phyloP scores from a whole-genome alignment of 805 yeast species.

The Teunomyces aglyptinius region DNA sequence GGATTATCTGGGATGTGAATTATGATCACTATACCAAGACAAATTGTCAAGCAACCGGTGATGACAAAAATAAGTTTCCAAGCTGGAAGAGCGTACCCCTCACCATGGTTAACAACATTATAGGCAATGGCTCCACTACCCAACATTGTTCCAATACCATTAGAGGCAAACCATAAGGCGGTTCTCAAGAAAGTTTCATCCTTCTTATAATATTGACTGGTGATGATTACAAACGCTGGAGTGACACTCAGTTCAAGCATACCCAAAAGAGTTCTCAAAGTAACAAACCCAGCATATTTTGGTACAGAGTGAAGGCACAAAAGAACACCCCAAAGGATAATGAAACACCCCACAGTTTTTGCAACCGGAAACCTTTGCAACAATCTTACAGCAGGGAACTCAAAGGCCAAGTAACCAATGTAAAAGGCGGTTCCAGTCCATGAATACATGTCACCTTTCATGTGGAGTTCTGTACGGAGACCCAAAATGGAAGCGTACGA shows the following conservation, averaged over 20 bases:
- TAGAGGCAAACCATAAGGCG: constrained; percentile 35
- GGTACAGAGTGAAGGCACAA: constrained; percentile 54
- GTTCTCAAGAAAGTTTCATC: constrained; percentile 36
- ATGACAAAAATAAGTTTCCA: constrained; percentile 65
- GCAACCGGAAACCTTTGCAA: constrained; percentile 60
- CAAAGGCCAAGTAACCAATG: constrained; percentile 61
- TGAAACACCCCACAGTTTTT: constrained; percentile 45
- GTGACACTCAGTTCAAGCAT: constrained; percentile 40
- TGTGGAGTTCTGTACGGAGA: constrained; percentile 41
- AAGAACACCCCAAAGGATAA: constrained; percentile 64
- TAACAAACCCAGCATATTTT: constrained; percentile 39
- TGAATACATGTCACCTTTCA: constrained; percentile 42
- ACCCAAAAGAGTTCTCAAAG: constrained; percentile 37
- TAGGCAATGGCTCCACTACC: constrained; percentile 54
- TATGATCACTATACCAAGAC: constrained; percentile 46
- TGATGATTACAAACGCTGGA: constrained; percentile 39
- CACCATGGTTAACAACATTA: constrained; percentile 28
- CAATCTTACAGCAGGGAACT: constrained; percentile 44
- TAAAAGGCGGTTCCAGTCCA: constrained; percentile 45
- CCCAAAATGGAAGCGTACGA: constrained; percentile 56
- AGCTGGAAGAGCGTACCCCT: constrained; percentile 41
- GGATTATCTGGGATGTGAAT: constrained; percentile 60
- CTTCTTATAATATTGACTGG: constrained; percentile 33
- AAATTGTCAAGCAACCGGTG: constrained; percentile 57
- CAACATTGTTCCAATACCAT: constrained; percentile 40